Conservation (phyloP, 108 stramenopile species). For the Pseudonitzschia pungens region DNA sequence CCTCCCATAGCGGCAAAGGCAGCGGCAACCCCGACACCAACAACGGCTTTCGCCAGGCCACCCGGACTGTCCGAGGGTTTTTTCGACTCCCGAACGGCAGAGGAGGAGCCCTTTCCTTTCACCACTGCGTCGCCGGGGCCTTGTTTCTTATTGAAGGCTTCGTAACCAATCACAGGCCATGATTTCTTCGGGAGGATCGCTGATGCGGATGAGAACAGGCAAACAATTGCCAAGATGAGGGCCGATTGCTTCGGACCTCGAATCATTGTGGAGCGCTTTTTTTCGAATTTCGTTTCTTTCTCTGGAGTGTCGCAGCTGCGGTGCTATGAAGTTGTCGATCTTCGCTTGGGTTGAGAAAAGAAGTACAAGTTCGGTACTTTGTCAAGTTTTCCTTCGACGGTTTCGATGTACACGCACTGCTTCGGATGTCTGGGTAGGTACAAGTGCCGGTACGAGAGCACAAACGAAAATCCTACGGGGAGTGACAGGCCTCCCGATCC, state of each 20-base stretch:
- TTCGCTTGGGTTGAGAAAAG: no score
- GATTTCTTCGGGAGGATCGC: constrained; percentile 19
- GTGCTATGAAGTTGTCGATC: not conserved
- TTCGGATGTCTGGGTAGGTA: no score
- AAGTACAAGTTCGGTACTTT: no score
- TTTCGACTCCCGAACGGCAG: not conserved
- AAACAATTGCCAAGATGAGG: not conserved
- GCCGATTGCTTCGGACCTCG: not conserved
- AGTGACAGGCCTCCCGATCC: no score
- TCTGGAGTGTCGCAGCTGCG: not conserved
- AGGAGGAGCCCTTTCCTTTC: not conserved
- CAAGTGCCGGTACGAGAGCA: no score
- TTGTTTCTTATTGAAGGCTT: constrained; percentile 20
- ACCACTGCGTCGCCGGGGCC: not conserved
- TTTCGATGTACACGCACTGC: no score
- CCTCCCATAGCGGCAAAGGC: constrained; percentile 20
- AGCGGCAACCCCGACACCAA: constrained; percentile 26
- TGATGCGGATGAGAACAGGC: constrained; percentile 5
- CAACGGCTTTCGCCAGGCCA: constrained; percentile 19
- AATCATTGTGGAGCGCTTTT: not conserved
- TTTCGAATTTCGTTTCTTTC: not conserved
- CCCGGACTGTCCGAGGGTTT: constrained; percentile 4
- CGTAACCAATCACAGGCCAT: constrained; percentile 32
- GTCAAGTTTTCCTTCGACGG: no score
- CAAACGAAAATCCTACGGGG: no score